These are phyloP conservation scores for Penicillium cataractarum DNA, from an alignment of 495 filamentous ascomycete species.

Conservation along the genomic window DNA sequence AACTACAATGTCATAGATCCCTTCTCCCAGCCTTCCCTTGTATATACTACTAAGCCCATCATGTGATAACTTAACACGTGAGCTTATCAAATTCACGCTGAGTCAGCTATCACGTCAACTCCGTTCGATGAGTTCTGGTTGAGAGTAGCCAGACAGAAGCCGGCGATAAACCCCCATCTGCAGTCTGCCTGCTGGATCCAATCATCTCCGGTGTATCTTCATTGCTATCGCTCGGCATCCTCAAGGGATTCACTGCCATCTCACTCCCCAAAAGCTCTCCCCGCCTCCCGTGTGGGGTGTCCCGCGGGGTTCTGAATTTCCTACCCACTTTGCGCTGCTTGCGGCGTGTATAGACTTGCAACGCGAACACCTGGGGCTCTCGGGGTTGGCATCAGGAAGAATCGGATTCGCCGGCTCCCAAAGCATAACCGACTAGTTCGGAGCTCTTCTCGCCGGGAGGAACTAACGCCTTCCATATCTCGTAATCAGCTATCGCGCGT, in stretches of 20 bases:
- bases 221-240: not conserved
- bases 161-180: slow-evolving; percentile 25
- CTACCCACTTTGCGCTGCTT: slow-evolving; percentile 8
- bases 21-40: not conserved
- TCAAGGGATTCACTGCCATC: not conserved
- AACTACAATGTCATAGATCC: not conserved
- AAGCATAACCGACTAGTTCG: not conserved
- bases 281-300: slow-evolving; percentile 32
- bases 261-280: slow-evolving; percentile 11
- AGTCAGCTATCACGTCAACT: slow-evolving; percentile 21
- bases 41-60: not conserved
- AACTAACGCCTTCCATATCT: not conserved
- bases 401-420: not conserved
- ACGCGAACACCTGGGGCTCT: slow-evolving; percentile 9
- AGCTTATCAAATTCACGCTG: not conserved
- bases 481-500: not conserved
- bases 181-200: slow-evolving; percentile 16
- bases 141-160: slow-evolving; percentile 29
- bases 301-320: slow-evolving; percentile 23
- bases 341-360: slow-evolving; percentile 16
- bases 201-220: slow-evolving; percentile 19
- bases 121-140: slow-evolving; percentile 2
- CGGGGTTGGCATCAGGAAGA: not conserved
- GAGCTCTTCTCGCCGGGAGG: slow-evolving; percentile 1
- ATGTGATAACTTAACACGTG: slow-evolving; percentile 5